Base-by-base conservation (phyloP, 75 land plant genomes). In the Pinus albicaulis region DNA sequence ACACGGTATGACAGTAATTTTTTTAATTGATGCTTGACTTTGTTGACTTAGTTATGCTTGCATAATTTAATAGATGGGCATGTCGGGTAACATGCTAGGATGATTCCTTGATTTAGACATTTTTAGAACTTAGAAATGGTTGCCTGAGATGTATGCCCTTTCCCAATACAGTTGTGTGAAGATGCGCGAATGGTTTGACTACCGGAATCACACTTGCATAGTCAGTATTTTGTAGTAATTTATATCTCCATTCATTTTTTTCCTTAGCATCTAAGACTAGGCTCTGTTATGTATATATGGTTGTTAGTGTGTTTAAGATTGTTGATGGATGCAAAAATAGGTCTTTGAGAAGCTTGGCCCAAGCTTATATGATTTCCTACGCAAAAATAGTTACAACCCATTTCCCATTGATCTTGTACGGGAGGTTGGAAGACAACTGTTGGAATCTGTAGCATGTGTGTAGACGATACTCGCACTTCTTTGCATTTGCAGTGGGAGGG, bases 271-370 rank as follows among this genome's bases (percentile, higher is more conserved):
- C 19, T 36, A 64, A 64, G 41, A 34, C 68, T 28, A 28, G 34
- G 3, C 41, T 7, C 41, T 31, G 26, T 36, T 36, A 41, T 31
- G 44, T 16, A 20, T n/a, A n/a, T 34, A 31, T 65, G 34, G 15
- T 25, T 31, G 16, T 62, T 62, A 62, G 34, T 36, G 44, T 34
- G 20, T 34, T 41, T 31, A 65, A 31, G 44, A 65, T 31, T 65
- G 44, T 58, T 79, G 76, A 86, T 89, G 80, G 57, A 76, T 38
- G 61, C 24, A 31, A 31, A 31, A 76, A 82, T 90, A 93, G 96
- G 94, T 93, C 12, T 93, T 88, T 87, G 96, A 31, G 31, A 31
- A 31, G 31, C 31, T 31, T 31, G 31, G 31, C 31, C 31, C 31
- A 31, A 31, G 31, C 31, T 31, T 31, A 31, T 31, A 31, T 31